Evolutionary conservation across 2,329 filamentous ascomycete species (phyloP).

Genomic region (Niveomyces coronatus): DNA sequence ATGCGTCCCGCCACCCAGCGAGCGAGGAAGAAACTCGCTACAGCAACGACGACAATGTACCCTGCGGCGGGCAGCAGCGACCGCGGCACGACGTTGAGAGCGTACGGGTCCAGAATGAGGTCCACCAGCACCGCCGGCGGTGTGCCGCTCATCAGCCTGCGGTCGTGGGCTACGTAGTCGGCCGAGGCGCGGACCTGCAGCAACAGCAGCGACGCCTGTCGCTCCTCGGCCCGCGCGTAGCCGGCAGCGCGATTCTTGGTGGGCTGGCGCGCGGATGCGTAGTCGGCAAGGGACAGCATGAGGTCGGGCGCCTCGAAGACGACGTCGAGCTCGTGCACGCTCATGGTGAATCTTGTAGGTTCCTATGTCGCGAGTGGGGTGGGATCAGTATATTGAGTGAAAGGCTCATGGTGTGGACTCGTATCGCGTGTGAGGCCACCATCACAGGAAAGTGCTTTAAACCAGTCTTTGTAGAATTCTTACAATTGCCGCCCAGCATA

Average conservation of each 20-base stretch:
- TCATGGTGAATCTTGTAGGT: slow-evolving; percentile 70
- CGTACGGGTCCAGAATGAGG: slow-evolving; percentile 74
- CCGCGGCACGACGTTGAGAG: slow-evolving; percentile 67
- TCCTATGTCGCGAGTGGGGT: slow-evolving; percentile 44
- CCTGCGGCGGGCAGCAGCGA: slow-evolving; percentile 63
- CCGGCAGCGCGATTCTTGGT: too few species aligned
- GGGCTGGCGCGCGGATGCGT: slow-evolving; percentile 46
- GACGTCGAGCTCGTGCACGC: slow-evolving; percentile 49
- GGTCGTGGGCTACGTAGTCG: slow-evolving; percentile 73
- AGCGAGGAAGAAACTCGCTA: slow-evolving; percentile 34
- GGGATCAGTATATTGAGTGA: too few species aligned
- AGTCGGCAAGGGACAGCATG: slow-evolving; percentile 52
- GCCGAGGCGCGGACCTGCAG: slow-evolving; percentile 67
- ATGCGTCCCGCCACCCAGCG: slow-evolving; percentile 20
- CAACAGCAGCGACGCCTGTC: slow-evolving; percentile 49
- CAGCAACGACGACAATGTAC: slow-evolving; percentile 57
- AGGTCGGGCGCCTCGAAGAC: slow-evolving; percentile 55
- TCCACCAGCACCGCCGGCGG: slow-evolving; percentile 69
- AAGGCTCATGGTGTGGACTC: too few species aligned
- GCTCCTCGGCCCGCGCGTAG: slow-evolving; percentile 13
- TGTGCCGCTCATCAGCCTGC: slow-evolving; percentile 62
- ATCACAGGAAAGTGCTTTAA: too few species aligned
- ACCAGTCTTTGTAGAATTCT: slow-evolving; percentile 23
- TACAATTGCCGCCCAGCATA: slow-evolving; percentile 92
- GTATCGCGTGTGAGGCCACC: too few species aligned